phyloP scores from a whole-genome alignment of 495 filamentous ascomycete species.

The Penicillium manginii region DNA sequence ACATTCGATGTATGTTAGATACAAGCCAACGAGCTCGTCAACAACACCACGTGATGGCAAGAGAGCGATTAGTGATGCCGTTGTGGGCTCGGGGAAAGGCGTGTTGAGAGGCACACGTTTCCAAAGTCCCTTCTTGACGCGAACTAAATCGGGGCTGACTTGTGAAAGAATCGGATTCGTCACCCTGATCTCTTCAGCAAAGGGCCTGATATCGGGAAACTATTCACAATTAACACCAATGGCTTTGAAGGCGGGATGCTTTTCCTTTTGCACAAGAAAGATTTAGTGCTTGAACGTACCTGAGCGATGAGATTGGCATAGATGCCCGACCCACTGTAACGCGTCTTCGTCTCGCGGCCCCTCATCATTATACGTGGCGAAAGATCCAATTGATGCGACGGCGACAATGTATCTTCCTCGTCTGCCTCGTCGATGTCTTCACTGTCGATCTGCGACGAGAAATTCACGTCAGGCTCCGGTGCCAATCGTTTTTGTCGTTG shows the following conservation, averaged over 20 bases:
- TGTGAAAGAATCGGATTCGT: conserved; percentile 43
- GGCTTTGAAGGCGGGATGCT: not conserved
- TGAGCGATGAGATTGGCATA: conserved; percentile 48
- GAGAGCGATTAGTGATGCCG: conserved; percentile 33
- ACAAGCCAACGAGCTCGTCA: conserved; percentile 55
- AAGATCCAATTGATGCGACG: conserved; percentile 44
- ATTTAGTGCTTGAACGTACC: conserved; percentile 26
- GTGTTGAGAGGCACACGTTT: conserved; percentile 39
- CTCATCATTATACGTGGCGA: conserved; percentile 49
- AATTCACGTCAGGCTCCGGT: conserved; percentile 13
- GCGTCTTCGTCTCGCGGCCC: conserved; percentile 47
- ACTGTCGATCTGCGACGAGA: conserved; percentile 14
- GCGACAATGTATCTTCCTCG: conserved; percentile 28
- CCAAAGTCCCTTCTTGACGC: conserved; percentile 41
- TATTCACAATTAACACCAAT: conserved; percentile 12
- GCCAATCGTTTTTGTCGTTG: conserved; percentile 34
- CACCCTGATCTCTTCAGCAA: conserved; percentile 45
- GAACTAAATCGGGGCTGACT: conserved; percentile 40
- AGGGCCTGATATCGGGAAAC: conserved; percentile 48
- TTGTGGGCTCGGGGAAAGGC: conserved; percentile 38
- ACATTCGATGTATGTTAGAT: conserved; percentile 60
- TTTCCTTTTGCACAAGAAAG: not conserved
- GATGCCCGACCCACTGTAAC: conserved; percentile 48
- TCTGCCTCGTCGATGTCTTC: conserved; percentile 18
- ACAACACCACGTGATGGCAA: conserved; percentile 48